Conservation (phyloP, 208 protist species). For the Crithidia fasciculata region DNA sequence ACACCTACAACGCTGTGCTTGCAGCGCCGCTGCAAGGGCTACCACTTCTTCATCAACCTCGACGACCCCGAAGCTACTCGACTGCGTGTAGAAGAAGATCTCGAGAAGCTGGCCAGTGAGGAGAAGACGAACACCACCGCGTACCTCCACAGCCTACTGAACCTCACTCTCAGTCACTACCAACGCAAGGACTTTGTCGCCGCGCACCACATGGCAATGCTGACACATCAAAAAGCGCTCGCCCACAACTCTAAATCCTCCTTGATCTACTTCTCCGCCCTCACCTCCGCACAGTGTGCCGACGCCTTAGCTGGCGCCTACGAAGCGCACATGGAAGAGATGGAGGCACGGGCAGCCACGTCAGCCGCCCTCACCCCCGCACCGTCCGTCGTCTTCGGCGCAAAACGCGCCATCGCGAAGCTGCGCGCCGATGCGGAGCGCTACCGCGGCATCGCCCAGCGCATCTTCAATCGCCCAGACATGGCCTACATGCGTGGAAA, state of each 20-base stretch:
- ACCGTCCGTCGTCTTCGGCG: slow-evolving; percentile 64
- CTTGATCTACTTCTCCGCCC: slow-evolving; percentile 74
- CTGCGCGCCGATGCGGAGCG: slow-evolving; percentile 65
- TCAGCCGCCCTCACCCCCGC: slow-evolving; percentile 49
- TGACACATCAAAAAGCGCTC: slow-evolving; percentile 60
- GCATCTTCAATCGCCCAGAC: slow-evolving; percentile 69
- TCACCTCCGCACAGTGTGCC: slow-evolving; percentile 56
- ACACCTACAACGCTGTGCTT: not conserved
- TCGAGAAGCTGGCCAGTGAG: slow-evolving; percentile 54
- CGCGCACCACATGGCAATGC: slow-evolving; percentile 57
- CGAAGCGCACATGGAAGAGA: slow-evolving; percentile 50
- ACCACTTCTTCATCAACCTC: slow-evolving; percentile 83
- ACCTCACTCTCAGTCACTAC: slow-evolving; percentile 71
- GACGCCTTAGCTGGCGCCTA: slow-evolving; percentile 63
- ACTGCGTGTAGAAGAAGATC: slow-evolving; percentile 65
- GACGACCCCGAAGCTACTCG: slow-evolving; percentile 75
- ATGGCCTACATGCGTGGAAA: slow-evolving; percentile 72
- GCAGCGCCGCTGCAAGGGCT: slow-evolving; percentile 46
- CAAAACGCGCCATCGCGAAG: slow-evolving; percentile 68
- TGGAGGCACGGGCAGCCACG: slow-evolving; percentile 26
- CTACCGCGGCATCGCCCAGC: slow-evolving; percentile 71
- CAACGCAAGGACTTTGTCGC: slow-evolving; percentile 68
- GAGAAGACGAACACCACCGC: slow-evolving; percentile 52
- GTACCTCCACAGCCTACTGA: slow-evolving; percentile 77
- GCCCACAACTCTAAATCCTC: slow-evolving; percentile 52